Evolutionary conservation across 495 filamentous ascomycete genomes (phyloP).

Genomic region (Neurospora sp.): DNA sequence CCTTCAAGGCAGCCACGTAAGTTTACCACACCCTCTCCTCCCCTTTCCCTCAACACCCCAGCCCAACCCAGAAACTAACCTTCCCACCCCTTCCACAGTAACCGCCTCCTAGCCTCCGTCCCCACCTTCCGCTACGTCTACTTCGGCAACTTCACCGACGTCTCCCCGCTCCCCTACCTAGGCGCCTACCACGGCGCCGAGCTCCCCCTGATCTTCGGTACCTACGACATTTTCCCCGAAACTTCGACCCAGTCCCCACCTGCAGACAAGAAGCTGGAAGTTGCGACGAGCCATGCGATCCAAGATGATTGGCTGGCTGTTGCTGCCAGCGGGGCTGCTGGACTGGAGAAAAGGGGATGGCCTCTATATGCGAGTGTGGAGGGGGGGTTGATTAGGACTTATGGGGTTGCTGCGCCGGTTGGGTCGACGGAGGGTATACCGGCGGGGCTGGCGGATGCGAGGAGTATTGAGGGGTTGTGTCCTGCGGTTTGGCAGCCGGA

Average conservation of each 20-base stretch:
- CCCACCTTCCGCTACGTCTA: slow-evolving; percentile 37
- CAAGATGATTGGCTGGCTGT: slow-evolving; percentile 37
- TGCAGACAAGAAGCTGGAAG: slow-evolving; percentile 8
- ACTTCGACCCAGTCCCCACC: slow-evolving; percentile 9
- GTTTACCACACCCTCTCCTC: background rate
- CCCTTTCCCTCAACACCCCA: too few species aligned
- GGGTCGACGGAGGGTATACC: too few species aligned
- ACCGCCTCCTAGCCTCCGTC: slow-evolving; percentile 16
- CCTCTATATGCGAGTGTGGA: background rate
- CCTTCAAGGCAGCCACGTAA: slow-evolving; percentile 10
- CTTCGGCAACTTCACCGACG: slow-evolving; percentile 37
- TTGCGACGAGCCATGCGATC: slow-evolving; percentile 25
- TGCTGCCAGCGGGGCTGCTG: slow-evolving; percentile 1
- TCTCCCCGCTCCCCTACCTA: slow-evolving; percentile 30
- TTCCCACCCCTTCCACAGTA: background rate
- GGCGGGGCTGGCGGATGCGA: background rate
- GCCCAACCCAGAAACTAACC: background rate
- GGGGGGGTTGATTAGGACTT: background rate
- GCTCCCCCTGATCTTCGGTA: slow-evolving; percentile 40
- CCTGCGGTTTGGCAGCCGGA: background rate
- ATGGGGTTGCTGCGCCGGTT: background rate
- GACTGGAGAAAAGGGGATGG: background rate
- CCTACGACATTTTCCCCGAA: slow-evolving; percentile 26
- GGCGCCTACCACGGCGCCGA: slow-evolving; percentile 45
- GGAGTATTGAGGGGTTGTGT: background rate